Base-by-base conservation (phyloP, 352 stramenopile species). In the Phytopythium mirpurense region DNA sequence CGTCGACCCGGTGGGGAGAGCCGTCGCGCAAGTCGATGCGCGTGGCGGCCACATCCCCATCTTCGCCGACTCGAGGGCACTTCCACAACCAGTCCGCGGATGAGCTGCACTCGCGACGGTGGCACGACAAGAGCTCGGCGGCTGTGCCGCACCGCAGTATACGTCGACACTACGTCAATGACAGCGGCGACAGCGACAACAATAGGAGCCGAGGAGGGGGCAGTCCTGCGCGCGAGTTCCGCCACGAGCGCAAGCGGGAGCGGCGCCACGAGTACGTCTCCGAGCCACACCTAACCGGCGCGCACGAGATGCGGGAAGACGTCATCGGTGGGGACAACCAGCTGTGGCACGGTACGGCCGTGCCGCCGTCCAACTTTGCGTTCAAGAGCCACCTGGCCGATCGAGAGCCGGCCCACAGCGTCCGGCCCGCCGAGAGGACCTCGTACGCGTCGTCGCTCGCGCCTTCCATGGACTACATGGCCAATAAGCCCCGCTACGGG, bases 241-340 rank as follows among this genome's bases (percentile, higher is more conserved):
- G n/a, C 26, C 44, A 29, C 27, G 44, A 51, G 18, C 27, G 44
- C 8, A 51, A 51, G 44, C 27, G 44, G 19, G 26, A 38, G 26
- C 44, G 44, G 27, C 26, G 44, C 26, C 44, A 51, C 10, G 44
- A 51, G 18, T 27, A 38, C n/a, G 18, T 3, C 6, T 9, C 24
- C 3, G 26, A 24, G 14, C 12, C 15, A 19, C 21, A 47, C 5
- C 4, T 27, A 7, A 18, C 32, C 2, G 19, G 31, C 27, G 31
- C 1, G 14, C 45, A 44, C 11, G 29, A 54, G 7, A 19, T 32
- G 24, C 41, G 24, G 10, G 41, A 47, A 5, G 7, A 0, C 0
- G 27, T 2, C 24, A 10, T 14, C 41, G 34, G n/a, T 14, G 40
- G 4, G 6, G 40, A 44, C 23, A 54, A 54, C 26, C 48, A 54